Conservation (phyloP, 2,329 filamentous ascomycete genomes). For the Trichoderma sp. region DNA sequence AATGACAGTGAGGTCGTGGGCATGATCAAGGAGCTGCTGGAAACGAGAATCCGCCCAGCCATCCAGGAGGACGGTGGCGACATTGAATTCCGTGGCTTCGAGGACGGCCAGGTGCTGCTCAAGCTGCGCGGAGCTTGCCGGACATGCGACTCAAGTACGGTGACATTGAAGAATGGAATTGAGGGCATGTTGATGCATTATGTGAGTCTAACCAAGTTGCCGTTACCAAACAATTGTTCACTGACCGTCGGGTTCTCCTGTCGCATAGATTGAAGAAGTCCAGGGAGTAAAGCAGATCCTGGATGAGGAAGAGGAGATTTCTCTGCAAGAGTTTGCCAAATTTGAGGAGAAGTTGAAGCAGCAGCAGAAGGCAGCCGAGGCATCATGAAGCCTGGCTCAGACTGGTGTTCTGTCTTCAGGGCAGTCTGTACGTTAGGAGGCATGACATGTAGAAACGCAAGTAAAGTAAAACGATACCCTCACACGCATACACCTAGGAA, state of each 20-base stretch:
- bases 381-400: neutral
- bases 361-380: constrained; percentile 15
- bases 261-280: constrained; percentile 85
- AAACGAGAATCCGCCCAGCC: constrained; percentile 90
- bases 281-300: constrained; percentile 88
- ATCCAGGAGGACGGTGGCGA: constrained; percentile 98
- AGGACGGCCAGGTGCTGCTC: constrained; percentile 75
- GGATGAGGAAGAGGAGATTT: constrained; percentile 88
- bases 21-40: constrained; percentile 98
- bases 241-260: neutral
- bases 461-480: constrained; percentile 11
- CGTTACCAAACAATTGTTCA: neutral
- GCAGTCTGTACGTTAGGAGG: constrained; percentile 8
- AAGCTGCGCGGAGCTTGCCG: constrained; percentile 92
- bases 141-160: constrained; percentile 95
- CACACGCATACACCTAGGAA: neutral
- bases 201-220: constrained; percentile 54
- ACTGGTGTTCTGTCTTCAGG: neutral
- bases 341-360: constrained; percentile 81
- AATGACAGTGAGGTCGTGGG: constrained; percentile 92
- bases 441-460: neutral
- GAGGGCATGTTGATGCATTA: constrained; percentile 99
- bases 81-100: constrained; percentile 91
- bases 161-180: constrained; percentile 96
- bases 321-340: constrained; percentile 84